Conservation (phyloP, 2,329 filamentous ascomycete species). For the Sclerotinia borealis region DNA sequence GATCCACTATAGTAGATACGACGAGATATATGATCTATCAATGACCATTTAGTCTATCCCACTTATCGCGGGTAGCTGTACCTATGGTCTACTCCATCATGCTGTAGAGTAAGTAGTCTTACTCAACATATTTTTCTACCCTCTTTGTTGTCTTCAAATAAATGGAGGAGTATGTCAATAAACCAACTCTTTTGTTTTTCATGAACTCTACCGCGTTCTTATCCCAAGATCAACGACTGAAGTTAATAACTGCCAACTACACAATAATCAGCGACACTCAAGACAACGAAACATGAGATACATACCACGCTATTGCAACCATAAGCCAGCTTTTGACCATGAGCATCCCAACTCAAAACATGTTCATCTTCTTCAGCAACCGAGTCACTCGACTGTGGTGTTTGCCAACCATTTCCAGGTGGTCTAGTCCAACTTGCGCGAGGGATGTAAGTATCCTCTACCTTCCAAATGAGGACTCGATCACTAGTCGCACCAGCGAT, state of each 20-base stretch:
- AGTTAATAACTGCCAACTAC: conserved; percentile 21
- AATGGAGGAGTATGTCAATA: neutral
- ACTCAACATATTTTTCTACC: neutral
- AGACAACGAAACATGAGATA: conserved; percentile 17
- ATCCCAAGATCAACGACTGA: conserved; percentile 9
- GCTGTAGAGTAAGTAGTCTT: neutral
- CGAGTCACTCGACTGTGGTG: conserved; percentile 44
- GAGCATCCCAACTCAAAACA: conserved; percentile 56
- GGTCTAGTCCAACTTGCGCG: conserved; percentile 54
- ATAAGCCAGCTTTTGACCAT: conserved; percentile 57
- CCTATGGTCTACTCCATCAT: neutral
- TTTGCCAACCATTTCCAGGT: conserved; percentile 52
- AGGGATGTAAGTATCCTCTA: conserved; percentile 52
- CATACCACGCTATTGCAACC: conserved; percentile 57
- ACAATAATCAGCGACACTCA: conserved; percentile 1
- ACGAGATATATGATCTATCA: neutral
- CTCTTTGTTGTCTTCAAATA: neutral
- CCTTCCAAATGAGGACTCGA: conserved; percentile 58
- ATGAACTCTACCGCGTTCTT: neutral
- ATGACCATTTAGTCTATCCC: neutral
- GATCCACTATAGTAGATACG: neutral
- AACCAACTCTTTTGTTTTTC: neutral
- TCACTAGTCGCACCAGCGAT: conserved; percentile 55
- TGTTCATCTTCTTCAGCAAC: conserved; percentile 55
- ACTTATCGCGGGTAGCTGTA: neutral